These are phyloP conservation scores for Rhynchosporium secalis DNA, from an alignment of 2,329 filamentous ascomycete species.

Conservation along the genomic window DNA sequence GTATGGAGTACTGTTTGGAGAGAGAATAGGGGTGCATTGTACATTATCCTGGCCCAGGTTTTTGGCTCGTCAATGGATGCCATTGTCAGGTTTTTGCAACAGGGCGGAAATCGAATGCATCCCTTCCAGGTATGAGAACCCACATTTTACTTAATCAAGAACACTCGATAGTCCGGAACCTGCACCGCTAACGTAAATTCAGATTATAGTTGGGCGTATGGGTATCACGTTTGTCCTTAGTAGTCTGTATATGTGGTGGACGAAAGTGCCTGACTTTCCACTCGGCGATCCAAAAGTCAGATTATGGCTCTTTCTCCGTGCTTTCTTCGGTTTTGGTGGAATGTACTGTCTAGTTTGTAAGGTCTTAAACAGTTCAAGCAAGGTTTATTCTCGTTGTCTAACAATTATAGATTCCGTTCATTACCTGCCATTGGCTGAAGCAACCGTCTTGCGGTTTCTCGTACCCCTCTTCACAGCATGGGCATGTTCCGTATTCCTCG, in stretches of 20 bases:
- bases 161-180: not conserved
- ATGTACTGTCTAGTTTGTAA: slow-evolving; percentile 60
- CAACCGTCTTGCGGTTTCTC: slow-evolving; percentile 87
- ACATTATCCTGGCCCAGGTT: slow-evolving; percentile 73
- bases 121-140: slow-evolving; percentile 68
- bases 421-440: slow-evolving; percentile 83
- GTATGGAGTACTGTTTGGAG: slow-evolving; percentile 51
- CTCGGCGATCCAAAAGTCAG: slow-evolving; percentile 68
- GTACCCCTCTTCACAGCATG: slow-evolving; percentile 80
- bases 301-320: slow-evolving; percentile 66
- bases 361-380: not conserved
- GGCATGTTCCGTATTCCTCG: slow-evolving; percentile 70
- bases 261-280: slow-evolving; percentile 66
- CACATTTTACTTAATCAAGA: slow-evolving; percentile 40
- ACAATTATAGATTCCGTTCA: slow-evolving; percentile 44
- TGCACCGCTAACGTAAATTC: slow-evolving; percentile 54
- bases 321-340: slow-evolving; percentile 71
- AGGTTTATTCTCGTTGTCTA: not conserved
- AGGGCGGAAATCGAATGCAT: slow-evolving; percentile 71
- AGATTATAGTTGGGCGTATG: slow-evolving; percentile 39
- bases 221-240: slow-evolving; percentile 35
- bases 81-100: slow-evolving; percentile 72
- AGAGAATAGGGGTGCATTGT: slow-evolving; percentile 68
- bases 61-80: slow-evolving; percentile 87
- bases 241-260: slow-evolving; percentile 70